Conservation (phyloP, 129 eudicot genomes). For the Flaveria trinervia region DNA sequence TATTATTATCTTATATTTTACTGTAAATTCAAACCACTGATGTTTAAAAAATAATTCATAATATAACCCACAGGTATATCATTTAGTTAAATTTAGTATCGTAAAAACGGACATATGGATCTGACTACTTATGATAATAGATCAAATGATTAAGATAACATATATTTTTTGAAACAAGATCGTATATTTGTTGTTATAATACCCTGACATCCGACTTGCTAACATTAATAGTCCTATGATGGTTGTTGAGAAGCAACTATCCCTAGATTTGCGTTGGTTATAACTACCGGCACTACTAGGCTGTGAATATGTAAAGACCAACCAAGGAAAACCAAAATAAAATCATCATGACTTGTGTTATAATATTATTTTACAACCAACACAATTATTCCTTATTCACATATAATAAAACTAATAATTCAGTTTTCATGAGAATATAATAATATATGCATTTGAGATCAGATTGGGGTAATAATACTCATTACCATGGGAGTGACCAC, state of each 20-base stretch:
- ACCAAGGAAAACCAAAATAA: constrained; percentile 25
- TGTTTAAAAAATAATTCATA: no score
- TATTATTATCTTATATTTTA: no score
- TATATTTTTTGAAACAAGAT: no score
- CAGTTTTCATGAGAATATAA: background rate
- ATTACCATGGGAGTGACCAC: constrained; percentile 22
- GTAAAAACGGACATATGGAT: no score
- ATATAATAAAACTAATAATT: constrained; percentile 8
- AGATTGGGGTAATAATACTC: constrained; percentile 3
- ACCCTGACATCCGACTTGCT: background rate
- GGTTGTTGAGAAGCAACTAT: constrained; percentile 32
- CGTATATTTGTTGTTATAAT: no score
- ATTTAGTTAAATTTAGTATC: no score
- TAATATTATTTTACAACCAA: background rate
- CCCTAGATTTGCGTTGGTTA: constrained; percentile 23
- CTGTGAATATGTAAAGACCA: constrained; percentile 10
- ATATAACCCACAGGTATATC: no score
- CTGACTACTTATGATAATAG: no score
- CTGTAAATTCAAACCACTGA: no score
- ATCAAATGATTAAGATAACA: no score
- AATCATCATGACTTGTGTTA: background rate
- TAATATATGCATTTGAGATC: constrained; percentile 3
- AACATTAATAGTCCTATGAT: background rate
- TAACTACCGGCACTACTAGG: constrained; percentile 33
- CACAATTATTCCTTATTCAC: background rate